Evolutionary conservation across 768 basidiomycete genomes (phyloP).

Genomic region (Sarcodon aspratus): DNA sequence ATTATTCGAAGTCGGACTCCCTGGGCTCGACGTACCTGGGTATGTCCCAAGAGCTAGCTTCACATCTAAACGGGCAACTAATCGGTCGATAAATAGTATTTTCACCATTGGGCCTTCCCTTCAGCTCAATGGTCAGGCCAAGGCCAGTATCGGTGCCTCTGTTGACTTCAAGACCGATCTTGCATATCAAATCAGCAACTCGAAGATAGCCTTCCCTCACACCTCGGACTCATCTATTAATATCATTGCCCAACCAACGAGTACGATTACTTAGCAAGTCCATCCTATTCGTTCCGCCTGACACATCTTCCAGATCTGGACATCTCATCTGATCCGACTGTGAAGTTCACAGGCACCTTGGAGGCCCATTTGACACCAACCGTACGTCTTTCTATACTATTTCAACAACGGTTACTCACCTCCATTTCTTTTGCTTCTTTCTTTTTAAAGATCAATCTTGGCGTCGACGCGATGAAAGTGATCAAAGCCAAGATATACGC

Average conservation of each 20-base stretch:
- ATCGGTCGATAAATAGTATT: constrained; percentile 17
- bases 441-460: constrained; percentile 23
- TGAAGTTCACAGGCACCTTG: constrained; percentile 28
- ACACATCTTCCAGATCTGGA: constrained; percentile 22
- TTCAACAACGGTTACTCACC: not conserved
- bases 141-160: constrained; percentile 20
- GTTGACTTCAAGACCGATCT: constrained; percentile 30
- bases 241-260: not conserved
- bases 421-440: not conserved
- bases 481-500: constrained; percentile 30
- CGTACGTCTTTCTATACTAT: constrained; percentile 1
- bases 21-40: constrained; percentile 40
- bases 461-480: constrained; percentile 27
- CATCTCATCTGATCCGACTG: constrained; percentile 27
- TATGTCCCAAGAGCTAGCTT: constrained; percentile 10
- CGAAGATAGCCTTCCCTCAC: constrained; percentile 33
- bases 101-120: constrained; percentile 37
- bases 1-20: constrained; percentile 30
- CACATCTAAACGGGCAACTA: not conserved
- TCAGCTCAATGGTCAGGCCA: constrained; percentile 23
- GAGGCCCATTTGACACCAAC: constrained; percentile 38
- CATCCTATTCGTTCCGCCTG: constrained; percentile 2
- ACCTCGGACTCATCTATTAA: constrained; percentile 9
- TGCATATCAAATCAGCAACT: constrained; percentile 29
- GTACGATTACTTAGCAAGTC: not conserved